phyloP scores from a whole-genome alignment of 805 yeast genomes.

The Torulaspora delbrueckii region DNA sequence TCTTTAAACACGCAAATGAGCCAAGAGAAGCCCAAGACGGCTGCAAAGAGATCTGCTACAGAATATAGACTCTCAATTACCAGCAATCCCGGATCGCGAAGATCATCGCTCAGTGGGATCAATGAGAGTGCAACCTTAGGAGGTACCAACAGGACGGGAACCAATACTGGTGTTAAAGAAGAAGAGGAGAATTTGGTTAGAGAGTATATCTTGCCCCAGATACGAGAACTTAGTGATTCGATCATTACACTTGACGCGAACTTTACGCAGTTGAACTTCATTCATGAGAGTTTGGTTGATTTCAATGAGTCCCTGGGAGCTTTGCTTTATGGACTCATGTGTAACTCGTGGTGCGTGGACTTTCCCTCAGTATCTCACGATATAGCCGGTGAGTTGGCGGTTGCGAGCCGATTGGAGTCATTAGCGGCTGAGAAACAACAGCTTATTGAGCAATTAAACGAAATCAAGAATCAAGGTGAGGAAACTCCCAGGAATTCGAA shows the following conservation, averaged over 20 bases:
- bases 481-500: background rate
- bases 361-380: constrained; percentile 40
- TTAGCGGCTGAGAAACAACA: constrained; percentile 20
- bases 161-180: constrained; percentile 6
- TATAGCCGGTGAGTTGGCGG: constrained; percentile 24
- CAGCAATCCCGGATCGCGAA: constrained; percentile 34
- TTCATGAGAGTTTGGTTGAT: constrained; percentile 56
- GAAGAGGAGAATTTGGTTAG: constrained; percentile 22
- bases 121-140: constrained; percentile 6
- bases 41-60: constrained; percentile 26
- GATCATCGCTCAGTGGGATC: constrained; percentile 30
- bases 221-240: constrained; percentile 45
- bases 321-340: constrained; percentile 70
- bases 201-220: constrained; percentile 40
- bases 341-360: constrained; percentile 86
- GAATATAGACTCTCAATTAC: constrained; percentile 41
- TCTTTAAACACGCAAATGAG: constrained; percentile 9
- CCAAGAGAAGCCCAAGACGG: constrained; percentile 13
- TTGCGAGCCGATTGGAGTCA: constrained; percentile 17
- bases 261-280: constrained; percentile 49
- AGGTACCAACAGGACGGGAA: constrained; percentile 7
- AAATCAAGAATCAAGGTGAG: constrained; percentile 3
- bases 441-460: constrained; percentile 12
- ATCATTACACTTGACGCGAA: constrained; percentile 54
- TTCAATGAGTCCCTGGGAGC: constrained; percentile 79